phyloP scores from a whole-genome alignment of 1,284 basidiomycete genomes.

The Ustilago nuda region DNA sequence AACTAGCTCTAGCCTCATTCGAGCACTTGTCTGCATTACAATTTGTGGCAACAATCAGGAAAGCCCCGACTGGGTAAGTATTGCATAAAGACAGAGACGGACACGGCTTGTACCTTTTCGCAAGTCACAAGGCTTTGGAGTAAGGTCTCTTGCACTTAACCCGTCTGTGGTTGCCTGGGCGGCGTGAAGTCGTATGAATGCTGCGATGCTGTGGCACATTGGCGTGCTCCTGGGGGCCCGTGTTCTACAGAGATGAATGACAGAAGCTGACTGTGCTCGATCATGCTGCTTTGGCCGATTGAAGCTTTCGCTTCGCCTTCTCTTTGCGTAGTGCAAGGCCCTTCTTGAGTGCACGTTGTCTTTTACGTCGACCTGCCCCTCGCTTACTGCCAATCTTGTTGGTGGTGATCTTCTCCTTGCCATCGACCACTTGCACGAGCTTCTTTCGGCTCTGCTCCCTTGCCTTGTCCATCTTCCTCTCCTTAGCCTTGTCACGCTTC shows the following conservation, averaged over 20 bases:
- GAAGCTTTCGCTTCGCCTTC: slow-evolving; percentile 39
- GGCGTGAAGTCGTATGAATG: no score
- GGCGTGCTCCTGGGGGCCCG: no score
- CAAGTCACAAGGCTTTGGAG: no score
- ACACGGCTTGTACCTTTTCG: no score
- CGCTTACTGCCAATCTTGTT: slow-evolving; percentile 57
- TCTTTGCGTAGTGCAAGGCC: slow-evolving; percentile 49
- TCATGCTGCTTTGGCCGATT: slow-evolving; percentile 28
- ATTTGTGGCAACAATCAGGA: no score
- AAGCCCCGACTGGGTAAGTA: no score
- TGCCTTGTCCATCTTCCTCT: slow-evolving; percentile 62
- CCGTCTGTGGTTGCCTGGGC: no score
- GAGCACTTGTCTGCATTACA: no score
- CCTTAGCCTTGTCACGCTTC: slow-evolving; percentile 67
- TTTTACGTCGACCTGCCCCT: slow-evolving; percentile 57
- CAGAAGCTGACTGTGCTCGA: neutral
- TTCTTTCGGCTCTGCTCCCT: slow-evolving; percentile 57
- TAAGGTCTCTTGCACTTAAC: no score
- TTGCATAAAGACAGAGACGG: no score
- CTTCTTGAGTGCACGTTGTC: slow-evolving; percentile 54
- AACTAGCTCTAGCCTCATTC: no score
- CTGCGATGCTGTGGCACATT: no score
- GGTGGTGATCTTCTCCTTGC: slow-evolving; percentile 55
- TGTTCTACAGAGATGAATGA: neutral
- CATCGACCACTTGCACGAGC: slow-evolving; percentile 50